phyloP scores from a whole-genome alignment of 257 asterid species.

The Jacaranda mimosifolia region DNA sequence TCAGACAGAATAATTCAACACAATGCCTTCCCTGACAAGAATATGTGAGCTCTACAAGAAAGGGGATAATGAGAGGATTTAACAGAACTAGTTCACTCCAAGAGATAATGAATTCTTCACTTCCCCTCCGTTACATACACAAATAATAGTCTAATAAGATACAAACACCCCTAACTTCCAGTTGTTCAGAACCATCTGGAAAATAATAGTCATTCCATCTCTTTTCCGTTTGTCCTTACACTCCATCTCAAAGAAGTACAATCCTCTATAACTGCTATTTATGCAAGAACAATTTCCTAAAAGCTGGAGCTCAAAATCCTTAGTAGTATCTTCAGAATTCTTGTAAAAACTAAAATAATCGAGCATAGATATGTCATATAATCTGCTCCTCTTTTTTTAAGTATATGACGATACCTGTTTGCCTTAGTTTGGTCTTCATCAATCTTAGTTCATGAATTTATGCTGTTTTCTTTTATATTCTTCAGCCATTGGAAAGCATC shows the following conservation, averaged over 20 bases:
- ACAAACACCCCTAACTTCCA: slow-evolving; percentile 12
- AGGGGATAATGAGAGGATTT: slow-evolving; percentile 24
- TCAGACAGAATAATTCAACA: slow-evolving; percentile 32
- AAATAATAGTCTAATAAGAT: slow-evolving; percentile 8
- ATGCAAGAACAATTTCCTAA: neutral
- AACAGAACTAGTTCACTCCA: slow-evolving; percentile 26
- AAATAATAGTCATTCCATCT: slow-evolving; percentile 4
- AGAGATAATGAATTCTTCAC: slow-evolving; percentile 19
- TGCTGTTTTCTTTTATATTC: neutral
- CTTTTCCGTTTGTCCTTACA: neutral
- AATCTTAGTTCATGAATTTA: neutral
- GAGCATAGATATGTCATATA: neutral
- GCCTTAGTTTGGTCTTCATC: neutral
- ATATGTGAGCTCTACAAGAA: slow-evolving; percentile 39
- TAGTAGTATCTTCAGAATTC: neutral
- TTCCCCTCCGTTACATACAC: slow-evolving; percentile 10
- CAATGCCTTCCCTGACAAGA: slow-evolving; percentile 35
- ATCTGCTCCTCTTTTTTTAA: neutral
- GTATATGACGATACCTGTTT: neutral
- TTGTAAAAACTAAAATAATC: slow-evolving; percentile 4
- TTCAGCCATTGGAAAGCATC: neutral
- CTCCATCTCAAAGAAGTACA: slow-evolving; percentile 3
- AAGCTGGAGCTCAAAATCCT: slow-evolving; percentile 12
- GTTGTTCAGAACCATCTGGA: slow-evolving; percentile 25
- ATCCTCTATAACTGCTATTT: slow-evolving; percentile 14